Evolutionary conservation across 805 yeast species (phyloP).

Genomic region (Nematodospora valgi): DNA sequence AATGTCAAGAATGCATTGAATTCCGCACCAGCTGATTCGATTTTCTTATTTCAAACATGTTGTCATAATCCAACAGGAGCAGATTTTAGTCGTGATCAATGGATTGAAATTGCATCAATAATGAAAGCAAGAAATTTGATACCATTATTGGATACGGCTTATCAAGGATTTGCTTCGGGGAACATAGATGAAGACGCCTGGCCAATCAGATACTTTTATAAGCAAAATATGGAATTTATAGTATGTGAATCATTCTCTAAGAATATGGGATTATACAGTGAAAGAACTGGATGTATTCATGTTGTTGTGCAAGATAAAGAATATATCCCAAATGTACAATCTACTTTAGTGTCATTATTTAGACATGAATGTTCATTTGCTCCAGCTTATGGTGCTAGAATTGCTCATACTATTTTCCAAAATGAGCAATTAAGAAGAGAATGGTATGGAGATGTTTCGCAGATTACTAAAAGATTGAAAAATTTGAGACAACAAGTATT

Average conservation of each 20-base stretch:
- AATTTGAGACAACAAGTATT: slow-evolving; percentile 27
- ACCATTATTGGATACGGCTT: slow-evolving; percentile 38
- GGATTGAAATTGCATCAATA: slow-evolving; percentile 28
- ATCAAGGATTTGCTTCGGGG: slow-evolving; percentile 47
- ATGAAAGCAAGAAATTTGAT: slow-evolving; percentile 23
- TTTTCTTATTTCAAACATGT: slow-evolving; percentile 39
- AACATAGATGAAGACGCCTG: slow-evolving; percentile 55
- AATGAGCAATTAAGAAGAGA: slow-evolving; percentile 17
- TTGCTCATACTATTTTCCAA: slow-evolving; percentile 32
- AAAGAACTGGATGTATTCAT: slow-evolving; percentile 37
- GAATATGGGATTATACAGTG: slow-evolving; percentile 41
- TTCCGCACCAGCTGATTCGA: slow-evolving; percentile 29
- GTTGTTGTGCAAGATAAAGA: slow-evolving; percentile 21
- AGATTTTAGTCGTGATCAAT: slow-evolving; percentile 34
- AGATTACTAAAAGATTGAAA: slow-evolving; percentile 28
- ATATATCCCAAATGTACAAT: slow-evolving; percentile 14
- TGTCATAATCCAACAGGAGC: slow-evolving; percentile 47
- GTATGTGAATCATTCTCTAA: slow-evolving; percentile 40
- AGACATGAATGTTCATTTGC: slow-evolving; percentile 44
- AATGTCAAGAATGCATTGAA: slow-evolving; percentile 23
- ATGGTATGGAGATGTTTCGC: slow-evolving; percentile 37
- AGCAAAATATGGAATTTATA: slow-evolving; percentile 39
- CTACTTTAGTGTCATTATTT: slow-evolving; percentile 29
- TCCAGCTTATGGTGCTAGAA: slow-evolving; percentile 46
- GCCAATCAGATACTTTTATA: slow-evolving; percentile 33